phyloP scores from a whole-genome alignment of 352 stramenopile species.

The Thraustochytrium striatum region DNA sequence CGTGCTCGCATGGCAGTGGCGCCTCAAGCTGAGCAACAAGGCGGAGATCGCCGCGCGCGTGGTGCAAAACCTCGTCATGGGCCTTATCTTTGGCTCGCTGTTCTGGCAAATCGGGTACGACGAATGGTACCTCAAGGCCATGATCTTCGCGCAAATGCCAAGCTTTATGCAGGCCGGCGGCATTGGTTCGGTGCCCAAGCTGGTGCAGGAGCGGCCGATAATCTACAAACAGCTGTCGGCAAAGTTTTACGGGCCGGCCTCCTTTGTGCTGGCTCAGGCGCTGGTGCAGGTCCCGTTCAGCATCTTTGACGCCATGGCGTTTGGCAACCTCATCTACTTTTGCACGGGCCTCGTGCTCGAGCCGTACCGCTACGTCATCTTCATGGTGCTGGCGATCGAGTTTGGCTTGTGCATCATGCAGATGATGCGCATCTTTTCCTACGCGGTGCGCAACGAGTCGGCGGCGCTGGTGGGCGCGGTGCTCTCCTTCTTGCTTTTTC shows the following conservation, averaged over 20 bases:
- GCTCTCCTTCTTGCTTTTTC: slow-evolving; percentile 59
- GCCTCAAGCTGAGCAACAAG: slow-evolving; percentile 64
- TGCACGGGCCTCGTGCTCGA: neutral
- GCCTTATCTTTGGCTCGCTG: slow-evolving; percentile 57
- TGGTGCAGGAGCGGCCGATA: slow-evolving; percentile 55
- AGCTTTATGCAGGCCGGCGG: slow-evolving; percentile 56
- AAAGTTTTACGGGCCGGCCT: slow-evolving; percentile 56
- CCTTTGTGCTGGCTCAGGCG: slow-evolving; percentile 54
- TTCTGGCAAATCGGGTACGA: slow-evolving; percentile 50
- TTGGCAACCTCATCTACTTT: slow-evolving; percentile 12
- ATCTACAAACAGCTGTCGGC: slow-evolving; percentile 63
- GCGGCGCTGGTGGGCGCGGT: slow-evolving; percentile 61
- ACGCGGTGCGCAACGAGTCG: slow-evolving; percentile 57
- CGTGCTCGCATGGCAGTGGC: slow-evolving; percentile 63
- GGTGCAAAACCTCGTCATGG: slow-evolving; percentile 61
- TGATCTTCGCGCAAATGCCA: slow-evolving; percentile 56
- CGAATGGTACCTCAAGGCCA: slow-evolving; percentile 51
- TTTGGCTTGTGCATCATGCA: slow-evolving; percentile 66
- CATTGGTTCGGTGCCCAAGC: slow-evolving; percentile 55
- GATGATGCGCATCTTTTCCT: slow-evolving; percentile 63
- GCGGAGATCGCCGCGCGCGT: slow-evolving; percentile 62
- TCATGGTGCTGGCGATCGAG: slow-evolving; percentile 66
- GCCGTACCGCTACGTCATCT: slow-evolving; percentile 60
- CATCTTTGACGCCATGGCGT: slow-evolving; percentile 28
- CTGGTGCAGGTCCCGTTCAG: slow-evolving; percentile 50